A percentile compares a stretch with the other conserved stretches of the same genome.
These are phyloP conservation scores for Beauveria pseudobassiana DNA, from an alignment of 2,329 filamentous ascomycete genomes.

Conservation along the genomic window DNA sequence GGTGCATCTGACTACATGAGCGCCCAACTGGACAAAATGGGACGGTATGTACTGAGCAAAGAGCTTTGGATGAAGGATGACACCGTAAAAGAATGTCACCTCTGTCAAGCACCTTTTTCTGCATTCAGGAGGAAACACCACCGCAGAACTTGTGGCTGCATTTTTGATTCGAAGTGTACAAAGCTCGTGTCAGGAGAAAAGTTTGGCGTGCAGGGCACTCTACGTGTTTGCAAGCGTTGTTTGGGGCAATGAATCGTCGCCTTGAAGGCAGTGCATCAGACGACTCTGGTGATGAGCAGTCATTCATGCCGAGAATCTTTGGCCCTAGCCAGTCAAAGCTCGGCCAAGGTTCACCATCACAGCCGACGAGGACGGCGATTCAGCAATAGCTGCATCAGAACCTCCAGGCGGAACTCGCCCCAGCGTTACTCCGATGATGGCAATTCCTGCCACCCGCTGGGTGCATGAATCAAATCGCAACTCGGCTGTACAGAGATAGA, in stretches of 20 bases:
- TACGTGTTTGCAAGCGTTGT: slow-evolving; percentile 90
- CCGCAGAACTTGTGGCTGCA: slow-evolving; percentile 93
- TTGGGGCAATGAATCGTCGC: slow-evolving; percentile 82
- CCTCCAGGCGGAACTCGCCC: slow-evolving; percentile 42
- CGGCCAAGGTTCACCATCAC: slow-evolving; percentile 28
- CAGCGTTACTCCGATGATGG: slow-evolving; percentile 63
- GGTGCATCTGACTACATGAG: slow-evolving; percentile 52
- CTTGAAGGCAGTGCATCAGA: slow-evolving; percentile 84
- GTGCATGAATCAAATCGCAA: slow-evolving; percentile 74
- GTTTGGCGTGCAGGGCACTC: slow-evolving; percentile 77
- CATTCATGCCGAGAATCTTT: slow-evolving; percentile 58
- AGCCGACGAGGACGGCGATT: slow-evolving; percentile 28
- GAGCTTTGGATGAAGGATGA: slow-evolving; percentile 99
- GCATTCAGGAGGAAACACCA: slow-evolving; percentile 96
- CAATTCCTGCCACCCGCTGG: slow-evolving; percentile 57
- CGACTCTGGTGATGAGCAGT: slow-evolving; percentile 73
- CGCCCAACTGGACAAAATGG: slow-evolving; percentile 61
- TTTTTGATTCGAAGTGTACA: slow-evolving; percentile 95
- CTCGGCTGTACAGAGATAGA: slow-evolving; percentile 80
- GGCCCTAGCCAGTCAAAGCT: slow-evolving; percentile 44
- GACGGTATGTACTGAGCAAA: slow-evolving; percentile 81
- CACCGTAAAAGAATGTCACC: slow-evolving; percentile 94
- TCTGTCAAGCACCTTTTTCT: slow-evolving; percentile 82
- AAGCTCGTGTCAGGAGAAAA: slow-evolving; percentile 79
- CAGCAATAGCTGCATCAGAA: slow-evolving; percentile 26